A percentile compares a stretch with the other conserved stretches of the same genome.
Evolutionary conservation across 768 basidiomycete genomes (phyloP).

Genomic region (Boletales sp.): DNA sequence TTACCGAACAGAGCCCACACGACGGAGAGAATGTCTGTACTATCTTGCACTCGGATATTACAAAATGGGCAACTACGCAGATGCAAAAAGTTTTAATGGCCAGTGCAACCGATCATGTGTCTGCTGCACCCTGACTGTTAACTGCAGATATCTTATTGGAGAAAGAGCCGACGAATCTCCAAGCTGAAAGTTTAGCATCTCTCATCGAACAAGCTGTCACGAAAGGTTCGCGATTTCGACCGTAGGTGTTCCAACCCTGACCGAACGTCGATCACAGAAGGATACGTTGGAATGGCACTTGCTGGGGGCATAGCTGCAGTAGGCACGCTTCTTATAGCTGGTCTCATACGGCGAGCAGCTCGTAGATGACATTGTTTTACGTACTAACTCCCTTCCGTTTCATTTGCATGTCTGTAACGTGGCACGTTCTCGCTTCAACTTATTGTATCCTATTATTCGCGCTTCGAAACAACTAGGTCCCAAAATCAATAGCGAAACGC

Average conservation of each 20-base stretch:
- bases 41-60: slow-evolving; percentile 96
- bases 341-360: slow-evolving; percentile 80
- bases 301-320: slow-evolving; percentile 88
- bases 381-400: slow-evolving; percentile 13
- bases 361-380: slow-evolving; percentile 35
- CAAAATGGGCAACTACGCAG: slow-evolving; percentile 93
- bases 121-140: slow-evolving; percentile 1
- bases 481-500: slow-evolving; percentile 2
- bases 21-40: slow-evolving; percentile 93
- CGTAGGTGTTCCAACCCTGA: neutral
- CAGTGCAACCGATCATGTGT: slow-evolving; percentile 23
- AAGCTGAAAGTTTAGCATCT: slow-evolving; percentile 80
- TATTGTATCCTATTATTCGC: slow-evolving; percentile 25
- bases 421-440: slow-evolving; percentile 8
- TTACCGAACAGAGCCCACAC: slow-evolving; percentile 80
- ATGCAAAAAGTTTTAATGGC: slow-evolving; percentile 94
- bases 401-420: slow-evolving; percentile 11
- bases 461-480: slow-evolving; percentile 9
- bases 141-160: slow-evolving; percentile 73
- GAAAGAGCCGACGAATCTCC: slow-evolving; percentile 91
- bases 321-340: slow-evolving; percentile 69
- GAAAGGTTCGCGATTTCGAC: slow-evolving; percentile 50
- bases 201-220: slow-evolving; percentile 86
- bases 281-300: slow-evolving; percentile 98
- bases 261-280: slow-evolving; percentile 52